These are phyloP conservation scores for Carallia pectinifolia DNA, from an alignment of 345 rosid genomes.

Conservation along the genomic window DNA sequence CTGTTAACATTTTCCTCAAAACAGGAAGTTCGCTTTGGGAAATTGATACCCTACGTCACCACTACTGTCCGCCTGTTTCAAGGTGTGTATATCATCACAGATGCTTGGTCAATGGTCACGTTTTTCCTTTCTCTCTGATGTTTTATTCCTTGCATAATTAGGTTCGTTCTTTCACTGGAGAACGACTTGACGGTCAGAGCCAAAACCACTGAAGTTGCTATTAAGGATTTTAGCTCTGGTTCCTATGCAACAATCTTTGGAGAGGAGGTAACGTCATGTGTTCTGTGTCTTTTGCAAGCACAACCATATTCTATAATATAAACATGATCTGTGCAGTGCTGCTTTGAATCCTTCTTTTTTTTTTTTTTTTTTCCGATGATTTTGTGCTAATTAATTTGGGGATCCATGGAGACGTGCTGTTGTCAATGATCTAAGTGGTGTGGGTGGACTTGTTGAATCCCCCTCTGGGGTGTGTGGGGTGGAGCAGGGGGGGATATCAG, in stretches of 20 bases:
- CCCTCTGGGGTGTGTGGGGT: too few species aligned
- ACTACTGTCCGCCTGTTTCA: constrained; percentile 93
- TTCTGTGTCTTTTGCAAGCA: neutral
- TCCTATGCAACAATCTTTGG: constrained; percentile 89
- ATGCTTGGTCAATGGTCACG: neutral
- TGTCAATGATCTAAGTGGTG: too few species aligned
- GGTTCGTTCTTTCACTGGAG: constrained; percentile 82
- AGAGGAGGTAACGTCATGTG: constrained; percentile 63
- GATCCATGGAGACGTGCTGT: neutral
- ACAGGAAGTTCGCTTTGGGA: constrained; percentile 98
- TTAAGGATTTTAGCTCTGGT: constrained; percentile 77
- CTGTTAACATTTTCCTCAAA: neutral
- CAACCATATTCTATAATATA: neutral
- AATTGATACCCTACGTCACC: constrained; percentile 76
- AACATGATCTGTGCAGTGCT: neutral
- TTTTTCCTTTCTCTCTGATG: neutral
- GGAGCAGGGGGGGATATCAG: too few species aligned
- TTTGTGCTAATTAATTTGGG: neutral
- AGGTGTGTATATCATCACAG: constrained; percentile 44
- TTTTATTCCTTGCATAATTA: constrained; percentile 19
- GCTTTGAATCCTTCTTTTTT: neutral
- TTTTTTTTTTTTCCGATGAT: neutral
- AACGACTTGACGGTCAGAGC: constrained; percentile 82
- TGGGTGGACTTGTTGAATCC: too few species aligned
- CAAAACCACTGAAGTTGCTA: constrained; percentile 67